Percentiles rank a stretch among this genome's conserved stretches.
These are phyloP conservation scores for Aristolochia californica DNA, from an alignment of 164 flowering plant genomes.

Conservation along the genomic window DNA sequence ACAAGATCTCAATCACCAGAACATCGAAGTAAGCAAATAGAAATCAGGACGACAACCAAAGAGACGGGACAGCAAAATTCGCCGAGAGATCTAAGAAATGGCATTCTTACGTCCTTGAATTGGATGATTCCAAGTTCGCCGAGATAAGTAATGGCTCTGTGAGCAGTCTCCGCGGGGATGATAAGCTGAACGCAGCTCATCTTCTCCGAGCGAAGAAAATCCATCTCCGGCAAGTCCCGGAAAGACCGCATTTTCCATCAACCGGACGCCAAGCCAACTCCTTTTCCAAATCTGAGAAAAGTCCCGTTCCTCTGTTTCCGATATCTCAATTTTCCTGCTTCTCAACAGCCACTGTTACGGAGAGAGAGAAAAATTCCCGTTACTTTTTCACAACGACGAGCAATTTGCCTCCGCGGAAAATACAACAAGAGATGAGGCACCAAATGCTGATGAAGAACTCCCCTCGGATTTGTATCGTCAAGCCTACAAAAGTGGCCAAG, in stretches of 20 bases:
- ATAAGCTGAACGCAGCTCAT: constrained; percentile 82
- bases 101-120: constrained; percentile 58
- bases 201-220: constrained; percentile 93
- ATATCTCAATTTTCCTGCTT: no score
- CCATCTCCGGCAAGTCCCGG: constrained; percentile 68
- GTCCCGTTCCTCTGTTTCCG: no score
- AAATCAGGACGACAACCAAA: not conserved
- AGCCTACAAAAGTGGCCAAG: no score
- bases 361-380: no score
- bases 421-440: no score
- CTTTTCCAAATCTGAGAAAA: no score
- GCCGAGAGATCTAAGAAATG: no score
- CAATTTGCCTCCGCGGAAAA: no score
- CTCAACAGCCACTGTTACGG: no score
- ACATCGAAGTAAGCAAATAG: not conserved
- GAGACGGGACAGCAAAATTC: not conserved
- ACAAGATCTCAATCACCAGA: not conserved
- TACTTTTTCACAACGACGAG: no score
- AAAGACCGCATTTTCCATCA: constrained; percentile 8
- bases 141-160: constrained; percentile 73
- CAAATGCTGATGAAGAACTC: no score
- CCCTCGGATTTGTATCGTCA: no score
- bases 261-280: not conserved
- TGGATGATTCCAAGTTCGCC: constrained; percentile 90
- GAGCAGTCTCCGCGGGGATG: constrained; percentile 86